Evolutionary conservation across 2,329 filamentous ascomycete genomes (phyloP).

Genomic region (Diaporthe ampelina): DNA sequence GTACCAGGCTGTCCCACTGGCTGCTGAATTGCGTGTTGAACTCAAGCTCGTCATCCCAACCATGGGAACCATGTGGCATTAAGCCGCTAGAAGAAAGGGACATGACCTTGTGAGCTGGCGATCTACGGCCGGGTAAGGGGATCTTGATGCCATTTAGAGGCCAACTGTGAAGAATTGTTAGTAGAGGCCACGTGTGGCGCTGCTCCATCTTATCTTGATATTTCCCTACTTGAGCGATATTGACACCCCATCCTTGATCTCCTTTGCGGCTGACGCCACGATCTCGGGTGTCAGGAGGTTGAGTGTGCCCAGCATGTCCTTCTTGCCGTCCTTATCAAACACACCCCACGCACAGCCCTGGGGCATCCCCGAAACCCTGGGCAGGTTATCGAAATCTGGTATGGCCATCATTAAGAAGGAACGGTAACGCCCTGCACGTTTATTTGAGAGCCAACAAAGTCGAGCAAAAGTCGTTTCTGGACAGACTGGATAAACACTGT

Average conservation of each 20-base stretch:
- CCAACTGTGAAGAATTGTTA: conserved; percentile 51
- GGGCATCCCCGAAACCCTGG: conserved; percentile 43
- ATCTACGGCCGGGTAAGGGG: conserved; percentile 52
- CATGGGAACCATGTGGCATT: conserved; percentile 45
- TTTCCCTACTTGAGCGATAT: conserved; percentile 64
- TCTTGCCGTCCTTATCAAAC: conserved; percentile 63
- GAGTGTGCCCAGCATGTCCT: conserved; percentile 65
- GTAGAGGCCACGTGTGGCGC: neutral
- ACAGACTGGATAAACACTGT: too few relatives aligned
- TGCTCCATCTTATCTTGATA: neutral
- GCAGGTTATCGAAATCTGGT: conserved; percentile 43
- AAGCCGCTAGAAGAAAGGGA: conserved; percentile 51
- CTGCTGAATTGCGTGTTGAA: conserved; percentile 70
- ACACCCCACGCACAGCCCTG: conserved; percentile 59
- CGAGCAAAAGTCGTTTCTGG: too few relatives aligned
- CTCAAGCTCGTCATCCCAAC: conserved; percentile 63
- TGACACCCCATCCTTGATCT: conserved; percentile 62
- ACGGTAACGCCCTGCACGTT: neutral
- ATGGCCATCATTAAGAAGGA: neutral
- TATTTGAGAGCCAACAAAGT: too few relatives aligned
- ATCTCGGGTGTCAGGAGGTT: conserved; percentile 65
- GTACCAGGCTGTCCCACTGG: conserved; percentile 65
- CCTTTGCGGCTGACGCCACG: conserved; percentile 56
- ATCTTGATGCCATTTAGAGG: conserved; percentile 58
- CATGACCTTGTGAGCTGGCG: conserved; percentile 53